Base-by-base conservation (phyloP, 768 basidiomycete genomes). In the Lentinula sp. region DNA sequence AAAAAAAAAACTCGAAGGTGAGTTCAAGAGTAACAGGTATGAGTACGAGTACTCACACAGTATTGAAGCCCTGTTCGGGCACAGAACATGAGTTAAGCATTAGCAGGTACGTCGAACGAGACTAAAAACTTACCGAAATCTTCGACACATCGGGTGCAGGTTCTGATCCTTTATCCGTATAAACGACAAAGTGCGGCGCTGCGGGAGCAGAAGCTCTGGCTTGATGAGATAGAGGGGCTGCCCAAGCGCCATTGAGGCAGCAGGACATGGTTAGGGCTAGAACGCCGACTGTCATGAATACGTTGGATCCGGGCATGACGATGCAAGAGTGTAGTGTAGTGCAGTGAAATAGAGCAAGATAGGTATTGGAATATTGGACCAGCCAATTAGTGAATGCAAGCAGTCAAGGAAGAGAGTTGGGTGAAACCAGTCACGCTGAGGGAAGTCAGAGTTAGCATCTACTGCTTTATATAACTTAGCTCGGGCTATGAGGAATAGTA, bases 71-170 rank as follows among this genome's bases (percentile, higher is more conserved):
- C 56, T 57, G 2, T 11, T 15, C 10, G 37, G 35, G 32, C n/a
- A 42, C 46, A 18, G 21, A 34, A 37, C 2, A 28, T 28, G 28
- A 28, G 28, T 28, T 4, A 3, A 28, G 28, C 28, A 28, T 28
- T 28, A 28, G 28, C 28, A 3, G 28, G 3, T 28, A 28, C 28
- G 3, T 28, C 28, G 28, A 28, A 28, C 28, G 28, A 28, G 28
- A 28, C 28, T 4, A 0, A 28, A 28, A 3, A 28, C 28, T 57
- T 46, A 57, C 56, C 3, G 39, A 16, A 16, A 57, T 57, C 43
- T 57, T 42, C 18, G 56, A 42, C 15, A 32, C 18, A 57, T 57
- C 56, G 21, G 56, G 56, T n/a, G 56, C 56, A 16, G 56, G 40
- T 32, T 57, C 43, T 4, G 56, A 21, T 5, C 56, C 56, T 32